Evolutionary conservation across 2,329 filamentous ascomycete species (phyloP).

Genomic region (Plectosphaerella cucumerina): DNA sequence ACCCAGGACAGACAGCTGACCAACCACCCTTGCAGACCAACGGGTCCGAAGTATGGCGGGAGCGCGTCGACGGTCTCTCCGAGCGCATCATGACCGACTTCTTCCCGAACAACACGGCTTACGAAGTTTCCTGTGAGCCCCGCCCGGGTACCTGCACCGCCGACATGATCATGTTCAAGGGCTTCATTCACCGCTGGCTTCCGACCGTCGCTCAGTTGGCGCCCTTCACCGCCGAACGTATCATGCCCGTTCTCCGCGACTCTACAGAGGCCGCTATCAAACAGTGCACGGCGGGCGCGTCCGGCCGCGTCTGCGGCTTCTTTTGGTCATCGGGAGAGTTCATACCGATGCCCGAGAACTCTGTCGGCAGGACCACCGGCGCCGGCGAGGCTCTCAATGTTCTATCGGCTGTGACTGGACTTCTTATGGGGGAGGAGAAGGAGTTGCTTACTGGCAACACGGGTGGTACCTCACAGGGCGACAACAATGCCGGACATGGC

Average conservation of each 20-base stretch:
- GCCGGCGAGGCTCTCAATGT: constrained; percentile 57
- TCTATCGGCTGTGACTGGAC: constrained; percentile 45
- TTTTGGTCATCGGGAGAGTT: constrained; percentile 50
- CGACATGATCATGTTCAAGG: constrained; percentile 72
- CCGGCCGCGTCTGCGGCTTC: constrained; percentile 57
- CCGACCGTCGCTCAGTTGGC: constrained; percentile 55
- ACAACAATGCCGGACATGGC: constrained; percentile 18
- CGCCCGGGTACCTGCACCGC: constrained; percentile 54
- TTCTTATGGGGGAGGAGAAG: constrained; percentile 37
- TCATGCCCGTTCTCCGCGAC: constrained; percentile 53
- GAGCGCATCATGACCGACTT: constrained; percentile 40
- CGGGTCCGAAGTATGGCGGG: constrained; percentile 42
- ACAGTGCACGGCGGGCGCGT: constrained; percentile 56
- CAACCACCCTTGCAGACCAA: constrained; percentile 6
- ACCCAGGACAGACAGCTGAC: constrained; percentile 15
- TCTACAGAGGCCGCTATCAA: constrained; percentile 56
- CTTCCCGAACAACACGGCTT: constrained; percentile 52
- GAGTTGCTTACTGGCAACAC: constrained; percentile 38
- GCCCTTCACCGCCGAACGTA: constrained; percentile 49
- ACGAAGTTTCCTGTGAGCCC: constrained; percentile 61
- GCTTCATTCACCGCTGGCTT: constrained; percentile 64
- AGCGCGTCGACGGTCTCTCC: constrained; percentile 46
- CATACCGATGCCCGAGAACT: constrained; percentile 28
- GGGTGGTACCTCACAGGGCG: constrained; percentile 47
- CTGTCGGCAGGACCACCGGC: constrained; percentile 48